Conservation (phyloP, 2,329 filamentous ascomycete genomes). For the Seiridium unicorne region DNA sequence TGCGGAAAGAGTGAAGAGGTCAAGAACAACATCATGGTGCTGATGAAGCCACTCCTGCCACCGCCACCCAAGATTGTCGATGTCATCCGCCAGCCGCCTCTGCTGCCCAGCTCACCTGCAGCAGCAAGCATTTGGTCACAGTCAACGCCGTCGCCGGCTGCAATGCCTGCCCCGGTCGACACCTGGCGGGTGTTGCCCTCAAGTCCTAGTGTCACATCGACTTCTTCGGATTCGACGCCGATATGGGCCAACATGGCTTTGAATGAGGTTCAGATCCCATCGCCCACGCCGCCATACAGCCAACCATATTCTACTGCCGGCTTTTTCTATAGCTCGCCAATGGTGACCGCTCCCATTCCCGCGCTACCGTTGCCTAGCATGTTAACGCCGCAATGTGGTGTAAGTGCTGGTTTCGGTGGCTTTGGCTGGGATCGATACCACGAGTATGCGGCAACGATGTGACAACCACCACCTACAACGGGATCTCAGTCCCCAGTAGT, state of each 20-base stretch:
- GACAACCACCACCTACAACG: slow-evolving; percentile 58
- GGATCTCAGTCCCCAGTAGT: slow-evolving; percentile 46
- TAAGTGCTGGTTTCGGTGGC: slow-evolving; percentile 70
- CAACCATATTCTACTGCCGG: slow-evolving; percentile 72
- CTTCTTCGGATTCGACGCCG: slow-evolving; percentile 67
- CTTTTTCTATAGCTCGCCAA: slow-evolving; percentile 78
- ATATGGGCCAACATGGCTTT: slow-evolving; percentile 81
- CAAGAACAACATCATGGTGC: slow-evolving; percentile 77
- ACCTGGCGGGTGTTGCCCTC: slow-evolving; percentile 90
- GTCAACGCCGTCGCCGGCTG: slow-evolving; percentile 59
- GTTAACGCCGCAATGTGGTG: slow-evolving; percentile 80
- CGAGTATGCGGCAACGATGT: slow-evolving; percentile 86
- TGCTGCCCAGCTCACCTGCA: slow-evolving; percentile 79
- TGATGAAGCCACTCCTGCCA: slow-evolving; percentile 85
- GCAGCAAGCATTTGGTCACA: slow-evolving; percentile 80
- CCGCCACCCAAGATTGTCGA: slow-evolving; percentile 87
- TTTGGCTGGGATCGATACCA: slow-evolving; percentile 87
- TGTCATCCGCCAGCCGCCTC: slow-evolving; percentile 79
- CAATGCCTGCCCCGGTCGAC: slow-evolving; percentile 71
- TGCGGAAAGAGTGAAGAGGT: slow-evolving; percentile 91
- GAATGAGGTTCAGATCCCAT: slow-evolving; percentile 71
- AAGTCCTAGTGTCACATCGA: slow-evolving; percentile 74
- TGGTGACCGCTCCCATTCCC: slow-evolving; percentile 71
- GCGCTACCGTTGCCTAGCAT: slow-evolving; percentile 82
- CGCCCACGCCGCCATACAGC: slow-evolving; percentile 77